Base-by-base conservation (phyloP, 306 rosid genomes). In the Prunus mongolica region DNA sequence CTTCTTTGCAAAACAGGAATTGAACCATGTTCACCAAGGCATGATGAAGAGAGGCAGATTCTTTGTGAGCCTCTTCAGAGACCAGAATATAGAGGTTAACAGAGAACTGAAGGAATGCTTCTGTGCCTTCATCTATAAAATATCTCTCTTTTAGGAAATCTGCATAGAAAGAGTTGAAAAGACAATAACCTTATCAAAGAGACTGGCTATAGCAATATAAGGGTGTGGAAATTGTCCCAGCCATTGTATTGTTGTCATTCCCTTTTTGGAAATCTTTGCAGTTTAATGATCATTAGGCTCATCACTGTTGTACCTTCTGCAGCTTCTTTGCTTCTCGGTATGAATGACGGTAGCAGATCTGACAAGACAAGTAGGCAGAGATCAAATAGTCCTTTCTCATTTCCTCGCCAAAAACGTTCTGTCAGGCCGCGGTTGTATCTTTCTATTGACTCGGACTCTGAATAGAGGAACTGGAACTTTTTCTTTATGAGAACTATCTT, bases 401-500 rank as follows among this genome's bases (percentile, higher is more conserved):
- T 92, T 87, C 99, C 99, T 82, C 97, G 97, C 77, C 99, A 96
- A 81, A 96, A 89, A 82, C 96, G 99, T 76, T 95, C 99, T 64
- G 97, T 83, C 72, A 89, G 97, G 85, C 91, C 86, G 3, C 91
- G 92, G 50, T 54, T 86, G 65, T 63, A 73, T 85, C 89, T 92
- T 47, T 92, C 97, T 12, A 91, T 96, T 51, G 89, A 83, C 85
- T 91, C 96, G n/a, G 99, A 92, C 84, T 91, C 98, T 0, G 97
- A 91, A 76, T 92, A 95, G 96, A 79, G 81, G 54, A 58, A 44
- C 60, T 66, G 62, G 72, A 58, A 51, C 76, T 60, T 56, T 57
- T 52, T 28, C 46, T 68, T 38, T 38, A 38, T 47, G 56, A 82
- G 81, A 72, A 78, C 62, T 67, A 12, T 34, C 70, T 67, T 72